Base-by-base conservation (phyloP, 2,329 filamentous ascomycete genomes). In the Cryoendolithus antarcticus region DNA sequence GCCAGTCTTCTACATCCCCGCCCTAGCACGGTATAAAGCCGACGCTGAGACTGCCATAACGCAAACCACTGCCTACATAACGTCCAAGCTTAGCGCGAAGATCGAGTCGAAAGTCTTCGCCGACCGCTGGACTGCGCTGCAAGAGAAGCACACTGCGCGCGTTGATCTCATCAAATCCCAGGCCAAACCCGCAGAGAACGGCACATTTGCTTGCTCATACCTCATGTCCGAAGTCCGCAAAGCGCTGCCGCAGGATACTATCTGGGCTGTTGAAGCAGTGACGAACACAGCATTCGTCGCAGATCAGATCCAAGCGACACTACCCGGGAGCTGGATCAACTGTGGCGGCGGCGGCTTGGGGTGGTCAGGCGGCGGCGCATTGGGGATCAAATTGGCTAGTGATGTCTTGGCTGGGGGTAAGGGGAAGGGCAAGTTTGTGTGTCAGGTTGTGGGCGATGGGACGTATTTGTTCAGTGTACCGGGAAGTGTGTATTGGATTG, bases 291-390 rank as follows among this genome's bases (percentile, higher is more conserved):
- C 59, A 0, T 71, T 77, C 21, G 76, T 86, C 1, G 70, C 75
- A 19, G 81, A 91, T 48, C 82, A 86, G 47, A 62, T 91, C 6
- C 76, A 77, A 50, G 71, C 76, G 2, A 77, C 70, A 0, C 53
- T 75, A 0, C 82, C 83, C 0, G 81, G 82, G 0, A 77, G 75
- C 0, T 86, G 80, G 80, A 75, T 89, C 52, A 88, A 86, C 57
- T 88, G 82, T 54, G 83, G 83, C 1, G 83, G 80, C 1, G 83
- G 82, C 9, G 84, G 84, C 2, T 74, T 89, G 0, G 83, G 83
- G 2, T 89, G 83, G 83, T 82, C 77, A 8, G 83, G 82, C 9
- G 83, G 84, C 9, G 83, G 54, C 10, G 79, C 80, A 0, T 59
- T 89, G 3, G 84, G 83, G 2, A 78, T 88, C 53, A 86, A 88